phyloP scores from a whole-genome alignment of 1,284 basidiomycete genomes.

The Rhodotorula mucilaginosa region DNA sequence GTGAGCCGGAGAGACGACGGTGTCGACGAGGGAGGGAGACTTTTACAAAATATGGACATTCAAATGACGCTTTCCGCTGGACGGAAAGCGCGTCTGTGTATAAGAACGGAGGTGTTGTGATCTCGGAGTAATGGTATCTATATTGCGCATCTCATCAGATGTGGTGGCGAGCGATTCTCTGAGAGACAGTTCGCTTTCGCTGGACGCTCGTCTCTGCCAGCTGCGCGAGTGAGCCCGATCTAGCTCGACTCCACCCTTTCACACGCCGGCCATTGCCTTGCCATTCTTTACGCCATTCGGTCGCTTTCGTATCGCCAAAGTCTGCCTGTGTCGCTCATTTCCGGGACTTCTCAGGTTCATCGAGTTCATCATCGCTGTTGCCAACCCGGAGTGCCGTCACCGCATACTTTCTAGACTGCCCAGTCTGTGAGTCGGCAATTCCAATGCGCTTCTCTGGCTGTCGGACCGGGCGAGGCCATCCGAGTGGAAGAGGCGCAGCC shows the following conservation, averaged over 20 bases:
- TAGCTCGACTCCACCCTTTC: background rate
- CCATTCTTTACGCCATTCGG: background rate
- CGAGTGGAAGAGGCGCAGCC: no score
- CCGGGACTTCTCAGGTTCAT: background rate
- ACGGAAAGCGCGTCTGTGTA: background rate
- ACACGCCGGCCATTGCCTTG: no score
- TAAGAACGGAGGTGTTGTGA: background rate
- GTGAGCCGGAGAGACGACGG: slow-evolving; percentile 7
- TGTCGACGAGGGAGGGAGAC: background rate
- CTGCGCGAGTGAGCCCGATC: background rate
- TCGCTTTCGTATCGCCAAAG: background rate
- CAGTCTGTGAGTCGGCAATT: no score
- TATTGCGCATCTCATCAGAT: background rate
- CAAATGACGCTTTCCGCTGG: background rate
- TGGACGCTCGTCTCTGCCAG: background rate
- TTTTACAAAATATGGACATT: no score
- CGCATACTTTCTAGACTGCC: no score
- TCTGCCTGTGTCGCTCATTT: background rate
- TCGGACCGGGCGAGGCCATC: no score
- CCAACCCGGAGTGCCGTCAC: no score
- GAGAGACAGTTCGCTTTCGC: no score
- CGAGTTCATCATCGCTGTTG: background rate
- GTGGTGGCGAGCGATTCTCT: no score
- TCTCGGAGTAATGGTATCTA: no score
- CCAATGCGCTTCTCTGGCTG: no score